Percentiles rank a stretch among this genome's conserved stretches.
Evolutionary conservation across 768 basidiomycete species (phyloP).

Genomic region (Pleurotus ostreatus): DNA sequence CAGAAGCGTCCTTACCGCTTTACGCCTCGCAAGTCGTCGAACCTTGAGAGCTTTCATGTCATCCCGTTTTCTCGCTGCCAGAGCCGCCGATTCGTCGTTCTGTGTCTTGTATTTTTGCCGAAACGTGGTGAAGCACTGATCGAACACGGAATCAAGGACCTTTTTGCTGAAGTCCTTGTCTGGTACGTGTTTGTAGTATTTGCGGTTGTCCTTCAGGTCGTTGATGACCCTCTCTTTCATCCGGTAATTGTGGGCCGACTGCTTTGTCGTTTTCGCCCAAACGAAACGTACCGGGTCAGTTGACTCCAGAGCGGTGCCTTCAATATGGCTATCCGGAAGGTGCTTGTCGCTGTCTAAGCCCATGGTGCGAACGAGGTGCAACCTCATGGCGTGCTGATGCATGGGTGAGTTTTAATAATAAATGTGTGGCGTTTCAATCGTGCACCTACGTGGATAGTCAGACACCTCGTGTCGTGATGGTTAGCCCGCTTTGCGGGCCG

Average conservation of each 20-base stretch:
- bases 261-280: slow-evolving; percentile 75
- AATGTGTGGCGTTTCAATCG: background rate
- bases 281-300: slow-evolving; percentile 68
- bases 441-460: slow-evolving; percentile 60
- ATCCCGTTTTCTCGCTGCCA: slow-evolving; percentile 46
- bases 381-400: slow-evolving; percentile 64
- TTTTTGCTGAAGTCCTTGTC: slow-evolving; percentile 65
- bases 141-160: slow-evolving; percentile 57
- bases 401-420: background rate
- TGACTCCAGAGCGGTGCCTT: slow-evolving; percentile 41
- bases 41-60: slow-evolving; percentile 59
- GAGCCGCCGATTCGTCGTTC: slow-evolving; percentile 41
- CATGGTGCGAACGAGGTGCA: slow-evolving; percentile 61
- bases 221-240: slow-evolving; percentile 65
- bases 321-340: slow-evolving; percentile 58
- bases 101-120: slow-evolving; percentile 66
- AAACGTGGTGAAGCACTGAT: slow-evolving; percentile 67
- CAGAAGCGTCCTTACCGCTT: slow-evolving; percentile 43
- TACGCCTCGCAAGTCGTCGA: slow-evolving; percentile 57
- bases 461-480: slow-evolving; percentile 60
- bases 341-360: slow-evolving; percentile 48
- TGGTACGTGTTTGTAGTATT: slow-evolving; percentile 57
- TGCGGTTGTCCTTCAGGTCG: slow-evolving; percentile 55
- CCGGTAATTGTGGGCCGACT: slow-evolving; percentile 67
- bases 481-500: slow-evolving; percentile 43